phyloP scores from a whole-genome alignment of 73 alveolate genomes.

The Stentor roeselii region DNA sequence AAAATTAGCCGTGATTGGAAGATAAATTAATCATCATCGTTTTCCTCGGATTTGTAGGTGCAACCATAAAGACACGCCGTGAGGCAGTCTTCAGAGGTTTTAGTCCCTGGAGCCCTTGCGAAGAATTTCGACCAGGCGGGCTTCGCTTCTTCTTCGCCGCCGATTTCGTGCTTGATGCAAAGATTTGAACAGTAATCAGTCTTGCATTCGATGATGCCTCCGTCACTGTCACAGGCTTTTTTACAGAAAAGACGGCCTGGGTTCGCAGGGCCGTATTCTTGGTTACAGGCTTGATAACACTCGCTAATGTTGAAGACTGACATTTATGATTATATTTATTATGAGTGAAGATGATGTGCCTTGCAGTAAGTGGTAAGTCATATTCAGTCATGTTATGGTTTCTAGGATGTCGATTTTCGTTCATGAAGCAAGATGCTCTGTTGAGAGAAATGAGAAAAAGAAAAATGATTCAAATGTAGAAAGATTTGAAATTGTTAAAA shows the following conservation, averaged over 20 bases:
- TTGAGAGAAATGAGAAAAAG: no score
- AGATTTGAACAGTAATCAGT: slow-evolving; percentile 59
- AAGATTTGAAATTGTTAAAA: no score
- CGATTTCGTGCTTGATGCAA: slow-evolving; percentile 63
- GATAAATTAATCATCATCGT: slow-evolving; percentile 29
- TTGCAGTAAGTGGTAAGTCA: no score
- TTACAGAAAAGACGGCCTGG: slow-evolving; percentile 70
- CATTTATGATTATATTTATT: not conserved
- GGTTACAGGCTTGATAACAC: slow-evolving; percentile 62
- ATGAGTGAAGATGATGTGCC: no score
- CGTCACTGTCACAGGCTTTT: slow-evolving; percentile 79
- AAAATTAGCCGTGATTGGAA: not conserved
- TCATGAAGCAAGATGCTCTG: no score
- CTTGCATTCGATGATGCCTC: slow-evolving; percentile 60
- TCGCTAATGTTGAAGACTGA: not conserved
- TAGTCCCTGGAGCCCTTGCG: slow-evolving; percentile 73
- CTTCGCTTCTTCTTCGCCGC: slow-evolving; percentile 58
- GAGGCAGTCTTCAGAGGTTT: slow-evolving; percentile 53
- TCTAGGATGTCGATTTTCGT: no score
- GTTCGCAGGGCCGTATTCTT: slow-evolving; percentile 38
- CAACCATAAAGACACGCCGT: slow-evolving; percentile 73
- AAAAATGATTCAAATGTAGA: no score
- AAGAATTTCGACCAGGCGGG: slow-evolving; percentile 58
- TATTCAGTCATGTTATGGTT: no score
- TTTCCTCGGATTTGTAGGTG: slow-evolving; percentile 44